Percentiles rank a stretch among this genome's conserved stretches.
phyloP scores from a whole-genome alignment of 1,284 basidiomycete genomes.

The Chalciporus sp. region DNA sequence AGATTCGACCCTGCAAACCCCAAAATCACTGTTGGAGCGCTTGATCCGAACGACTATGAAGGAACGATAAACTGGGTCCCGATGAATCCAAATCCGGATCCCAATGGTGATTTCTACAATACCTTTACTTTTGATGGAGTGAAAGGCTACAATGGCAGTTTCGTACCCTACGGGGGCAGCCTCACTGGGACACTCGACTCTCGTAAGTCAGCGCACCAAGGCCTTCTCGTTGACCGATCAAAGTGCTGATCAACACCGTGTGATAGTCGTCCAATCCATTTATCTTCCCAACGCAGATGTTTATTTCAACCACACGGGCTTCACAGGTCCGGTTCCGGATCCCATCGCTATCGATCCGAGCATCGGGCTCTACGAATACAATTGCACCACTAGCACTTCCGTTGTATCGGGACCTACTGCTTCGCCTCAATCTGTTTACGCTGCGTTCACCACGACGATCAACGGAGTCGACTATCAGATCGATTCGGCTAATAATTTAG shows the following conservation, averaged over 20 bases:
- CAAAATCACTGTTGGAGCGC: constrained; percentile 34
- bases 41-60: constrained; percentile 36
- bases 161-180: constrained; percentile 23
- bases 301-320: constrained; percentile 21
- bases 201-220: constrained; percentile 12
- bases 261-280: constrained; percentile 19
- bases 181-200: constrained; percentile 28
- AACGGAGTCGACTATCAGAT: constrained; percentile 36
- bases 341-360: constrained; percentile 9
- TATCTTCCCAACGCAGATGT: constrained; percentile 18
- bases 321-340: constrained; percentile 26
- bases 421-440: constrained; percentile 20
- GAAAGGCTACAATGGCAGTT: constrained; percentile 33
- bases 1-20: constrained; percentile 32
- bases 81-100: constrained; percentile 22
- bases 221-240: neutral
- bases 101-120: constrained; percentile 18
- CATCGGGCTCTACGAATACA: constrained; percentile 13
- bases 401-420: neutral
- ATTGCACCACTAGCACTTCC: constrained; percentile 17
- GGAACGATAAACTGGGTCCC: constrained; percentile 36
- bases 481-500: constrained; percentile 26
- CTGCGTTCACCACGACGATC: constrained; percentile 30
- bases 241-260: constrained; percentile 1
- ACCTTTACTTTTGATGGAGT: constrained; percentile 30